phyloP scores from a whole-genome alignment of 2,329 filamentous ascomycete genomes.

The Fusarium sp. region DNA sequence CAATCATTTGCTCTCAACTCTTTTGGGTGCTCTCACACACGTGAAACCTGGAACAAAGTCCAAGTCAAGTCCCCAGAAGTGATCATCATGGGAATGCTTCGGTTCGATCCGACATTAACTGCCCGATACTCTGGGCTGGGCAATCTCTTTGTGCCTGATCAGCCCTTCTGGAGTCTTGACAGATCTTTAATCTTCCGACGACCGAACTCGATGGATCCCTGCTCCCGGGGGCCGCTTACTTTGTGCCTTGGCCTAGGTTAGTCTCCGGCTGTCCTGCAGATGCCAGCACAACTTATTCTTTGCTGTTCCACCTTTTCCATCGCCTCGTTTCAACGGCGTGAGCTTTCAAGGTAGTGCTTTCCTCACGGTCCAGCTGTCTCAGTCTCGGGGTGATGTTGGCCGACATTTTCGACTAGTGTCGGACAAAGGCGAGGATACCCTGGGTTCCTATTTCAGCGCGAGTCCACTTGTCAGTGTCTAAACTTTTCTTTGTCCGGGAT shows the following conservation, averaged over 20 bases:
- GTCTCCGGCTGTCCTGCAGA: constrained; percentile 21
- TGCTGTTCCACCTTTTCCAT: constrained; percentile 19
- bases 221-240: neutral
- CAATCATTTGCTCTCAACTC: constrained; percentile 16
- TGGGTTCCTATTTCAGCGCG: constrained; percentile 3
- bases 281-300: constrained; percentile 12
- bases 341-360: constrained; percentile 7
- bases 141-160: constrained; percentile 31
- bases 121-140: constrained; percentile 23
- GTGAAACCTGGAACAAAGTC: constrained; percentile 15
- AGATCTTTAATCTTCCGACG: constrained; percentile 14
- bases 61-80: constrained; percentile 25
- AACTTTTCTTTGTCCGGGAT: constrained; percentile 3
- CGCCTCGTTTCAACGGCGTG: neutral
- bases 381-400: neutral
- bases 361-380: constrained; percentile 14
- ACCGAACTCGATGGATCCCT: constrained; percentile 6
- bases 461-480: constrained; percentile 1
- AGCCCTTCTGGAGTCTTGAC: neutral
- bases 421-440: constrained; percentile 5
- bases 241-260: constrained; percentile 28
- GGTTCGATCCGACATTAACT: constrained; percentile 27
- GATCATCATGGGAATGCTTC: constrained; percentile 40
- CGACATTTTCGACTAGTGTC: neutral
- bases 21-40: constrained; percentile 10